phyloP scores from a whole-genome alignment of 75 land plant species.

The Pinus taeda region DNA sequence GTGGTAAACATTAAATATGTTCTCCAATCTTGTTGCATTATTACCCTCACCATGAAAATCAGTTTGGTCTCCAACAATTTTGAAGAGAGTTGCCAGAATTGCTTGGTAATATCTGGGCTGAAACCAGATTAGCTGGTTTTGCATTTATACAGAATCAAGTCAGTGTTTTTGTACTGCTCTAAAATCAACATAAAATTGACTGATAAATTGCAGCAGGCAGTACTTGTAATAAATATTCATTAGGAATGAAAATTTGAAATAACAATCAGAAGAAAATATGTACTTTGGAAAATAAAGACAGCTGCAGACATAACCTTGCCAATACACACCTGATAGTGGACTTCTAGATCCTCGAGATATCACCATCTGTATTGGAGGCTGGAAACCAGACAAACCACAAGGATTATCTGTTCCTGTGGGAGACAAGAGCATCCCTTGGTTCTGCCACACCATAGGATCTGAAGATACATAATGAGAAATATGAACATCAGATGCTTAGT shows the following conservation, averaged over 20 bases:
- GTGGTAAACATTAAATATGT: not conserved
- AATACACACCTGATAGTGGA: constrained; percentile 26
- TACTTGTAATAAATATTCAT: not conserved
- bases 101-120: not conserved
- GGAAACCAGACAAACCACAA: constrained; percentile 12
- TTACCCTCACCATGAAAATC: not conserved
- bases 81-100: constrained; percentile 25
- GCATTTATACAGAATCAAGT: not conserved
- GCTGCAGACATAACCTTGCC: not conserved
- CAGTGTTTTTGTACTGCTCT: not conserved
- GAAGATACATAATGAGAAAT: constrained; percentile 16
- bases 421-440: constrained; percentile 35
- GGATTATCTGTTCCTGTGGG: constrained; percentile 25
- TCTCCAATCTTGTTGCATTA: not conserved
- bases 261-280: not conserved
- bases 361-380: constrained; percentile 23
- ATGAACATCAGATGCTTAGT: constrained; percentile 10
- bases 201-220: not conserved
- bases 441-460: constrained; percentile 17
- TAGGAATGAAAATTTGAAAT: too few relatives aligned
- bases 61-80: constrained; percentile 43
- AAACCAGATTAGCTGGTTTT: not conserved
- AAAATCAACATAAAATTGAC: not conserved
- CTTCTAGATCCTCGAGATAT: constrained; percentile 16
- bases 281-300: not conserved